phyloP scores from a whole-genome alignment of 345 rosid genomes.

The Noccaea bulbosa region DNA sequence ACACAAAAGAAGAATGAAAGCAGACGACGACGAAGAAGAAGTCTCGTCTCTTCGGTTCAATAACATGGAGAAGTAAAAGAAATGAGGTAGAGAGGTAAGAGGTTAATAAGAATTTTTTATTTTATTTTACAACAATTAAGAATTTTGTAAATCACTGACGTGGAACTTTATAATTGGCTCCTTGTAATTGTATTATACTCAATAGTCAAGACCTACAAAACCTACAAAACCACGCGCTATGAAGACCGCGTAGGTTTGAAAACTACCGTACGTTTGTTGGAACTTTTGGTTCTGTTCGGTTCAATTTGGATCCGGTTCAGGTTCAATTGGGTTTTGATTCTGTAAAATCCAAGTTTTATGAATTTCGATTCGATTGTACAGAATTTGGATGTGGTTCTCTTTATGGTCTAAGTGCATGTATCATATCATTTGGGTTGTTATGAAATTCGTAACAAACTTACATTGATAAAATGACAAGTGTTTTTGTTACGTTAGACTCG shows the following conservation, averaged over 20 bases:
- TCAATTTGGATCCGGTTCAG: neutral
- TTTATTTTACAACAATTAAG: neutral
- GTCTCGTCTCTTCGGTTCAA: conserved; percentile 44
- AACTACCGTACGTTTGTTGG: too few relatives aligned
- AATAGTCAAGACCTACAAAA: too few relatives aligned
- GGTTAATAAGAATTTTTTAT: neutral
- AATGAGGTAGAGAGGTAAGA: conserved; percentile 22
- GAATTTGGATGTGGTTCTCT: neutral
- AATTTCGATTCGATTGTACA: too few relatives aligned
- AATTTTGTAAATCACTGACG: neutral
- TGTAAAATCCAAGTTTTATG: neutral
- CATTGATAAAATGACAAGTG: neutral
- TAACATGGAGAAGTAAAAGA: conserved; percentile 10
- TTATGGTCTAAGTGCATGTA: neutral
- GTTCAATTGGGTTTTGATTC: neutral
- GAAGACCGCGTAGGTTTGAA: conserved; percentile 24
- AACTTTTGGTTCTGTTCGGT: neutral
- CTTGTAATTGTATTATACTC: neutral
- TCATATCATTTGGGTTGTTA: neutral
- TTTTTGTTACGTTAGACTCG: neutral
- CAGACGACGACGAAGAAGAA: conserved; percentile 16
- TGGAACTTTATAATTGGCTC: conserved; percentile 30
- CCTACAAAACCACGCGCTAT: conserved; percentile 19
- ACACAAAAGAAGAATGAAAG: conserved; percentile 24
- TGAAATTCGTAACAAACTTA: neutral